Evolutionary conservation across 805 yeast genomes (phyloP), one percentile per base, ranked within the genome.

Genomic region (Pichia eremophila): DNA sequence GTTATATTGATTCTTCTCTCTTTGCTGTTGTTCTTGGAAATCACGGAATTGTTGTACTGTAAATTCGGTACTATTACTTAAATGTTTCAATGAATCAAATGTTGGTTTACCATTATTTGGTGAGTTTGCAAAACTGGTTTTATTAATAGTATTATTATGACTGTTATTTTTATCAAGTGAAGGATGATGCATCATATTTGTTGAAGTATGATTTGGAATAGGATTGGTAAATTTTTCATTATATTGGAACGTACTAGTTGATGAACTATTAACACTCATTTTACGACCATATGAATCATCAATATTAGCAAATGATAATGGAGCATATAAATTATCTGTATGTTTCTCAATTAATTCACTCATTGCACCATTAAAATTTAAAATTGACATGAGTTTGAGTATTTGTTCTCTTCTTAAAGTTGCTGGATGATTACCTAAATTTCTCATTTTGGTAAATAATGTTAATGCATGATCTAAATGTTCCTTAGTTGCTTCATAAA

Each of bases 391-490:
- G 49, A 85, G 66, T 52, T 80, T 81, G 48, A 85, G 65, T 28
- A 85, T 63, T 56, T 85, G 95, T 0, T 83, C 86, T 47, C 88
- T 68, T 59, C 91, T 71, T 27, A 83, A 62, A 8, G 85, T 84
- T 0, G 93, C 91, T 1, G 93, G 91, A 59, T 83, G 83, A 58
- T 85, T 85, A 1, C 93, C 93, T 44, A 84, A 64, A 48, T 78
- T 78, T 57, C 84, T 75, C 93, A 85, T 85, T 56, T 75, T 79
- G 3, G 87, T 82, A 55, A 85, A 83, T 6, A 84, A 76, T 10
- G 65, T 68, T 39, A 85, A 65, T 0, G 91, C 85, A 61, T 83
- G 88, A 59, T 84, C 90, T 46, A 85, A 64, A 58, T 83, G 87
- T 41, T 74, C 79, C 42, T 73, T 68, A 0, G 91, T 83, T 29